A percentile compares a stretch with the other conserved stretches of the same genome.
Conservation (phyloP, 768 basidiomycete genomes). For the Agrocybe pediades region DNA sequence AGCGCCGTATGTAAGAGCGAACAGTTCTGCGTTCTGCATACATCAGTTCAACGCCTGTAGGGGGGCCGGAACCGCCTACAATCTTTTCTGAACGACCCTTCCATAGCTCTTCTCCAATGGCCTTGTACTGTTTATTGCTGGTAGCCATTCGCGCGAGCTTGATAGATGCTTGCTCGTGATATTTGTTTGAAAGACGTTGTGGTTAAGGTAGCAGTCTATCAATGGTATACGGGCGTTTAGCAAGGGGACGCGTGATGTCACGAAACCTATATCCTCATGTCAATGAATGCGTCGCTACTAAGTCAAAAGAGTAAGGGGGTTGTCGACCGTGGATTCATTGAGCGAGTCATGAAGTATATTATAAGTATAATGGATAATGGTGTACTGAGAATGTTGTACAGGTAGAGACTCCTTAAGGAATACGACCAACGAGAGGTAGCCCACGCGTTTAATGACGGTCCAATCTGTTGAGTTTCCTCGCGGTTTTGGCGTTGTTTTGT, state of each 20-base stretch:
- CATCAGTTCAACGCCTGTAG: conserved; percentile 19
- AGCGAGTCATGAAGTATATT: not conserved
- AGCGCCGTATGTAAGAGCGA: conserved; percentile 95
- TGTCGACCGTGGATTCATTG: too few species aligned
- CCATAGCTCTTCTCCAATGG: conserved; percentile 94
- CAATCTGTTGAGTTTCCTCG: conserved; percentile 86
- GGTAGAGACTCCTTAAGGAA: not conserved
- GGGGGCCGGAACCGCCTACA: conserved; percentile 45
- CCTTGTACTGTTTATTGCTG: conserved; percentile 82
- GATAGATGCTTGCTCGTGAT: not conserved
- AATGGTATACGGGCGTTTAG: too few species aligned
- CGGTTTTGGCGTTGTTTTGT: conserved; percentile 87
- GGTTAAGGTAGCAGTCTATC: conserved; percentile 7
- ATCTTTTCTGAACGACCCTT: conserved; percentile 94
- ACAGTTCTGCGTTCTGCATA: conserved; percentile 91
- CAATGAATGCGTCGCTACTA: too few species aligned
- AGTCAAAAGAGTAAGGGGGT: too few species aligned
- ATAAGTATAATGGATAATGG: not conserved
- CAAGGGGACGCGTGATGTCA: conserved; percentile 28
- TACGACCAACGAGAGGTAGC: not conserved
- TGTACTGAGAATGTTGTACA: not conserved
- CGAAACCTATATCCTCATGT: conserved; percentile 3
- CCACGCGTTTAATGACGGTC: conserved; percentile 46
- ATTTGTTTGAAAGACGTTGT: not conserved
- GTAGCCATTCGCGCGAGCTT: conserved; percentile 54